Evolutionary conservation across 805 yeast species (phyloP), one percentile per base, ranked within the genome.

Genomic region (Clavispora carvajalis): DNA sequence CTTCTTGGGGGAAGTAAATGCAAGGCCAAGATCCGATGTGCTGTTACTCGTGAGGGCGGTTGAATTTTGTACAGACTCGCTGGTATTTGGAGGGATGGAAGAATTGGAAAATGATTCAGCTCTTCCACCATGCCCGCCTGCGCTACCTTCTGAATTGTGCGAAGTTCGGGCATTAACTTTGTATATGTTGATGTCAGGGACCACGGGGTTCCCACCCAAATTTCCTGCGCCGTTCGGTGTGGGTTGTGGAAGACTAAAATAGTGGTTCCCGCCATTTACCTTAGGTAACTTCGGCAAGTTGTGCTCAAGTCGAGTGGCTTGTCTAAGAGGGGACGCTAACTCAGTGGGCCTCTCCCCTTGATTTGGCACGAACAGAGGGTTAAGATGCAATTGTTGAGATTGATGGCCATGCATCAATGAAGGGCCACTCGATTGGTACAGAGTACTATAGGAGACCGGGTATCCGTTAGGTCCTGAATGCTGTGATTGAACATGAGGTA

Each of bases 1-100:
- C 45, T 68, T 68, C 50, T 68, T 68, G 12, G 74, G 74, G 40
- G 69, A 62, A 8, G 69, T 62, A 47, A 67, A 68, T 10, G 63
- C 67, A 34, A 67, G 54, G 12, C 57, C 65, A 18, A 65, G 49
- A 22, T 68, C 73, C 7, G 63, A 52, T 13, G 61, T 57, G 22
- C 53, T 58, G 23, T 59, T 53, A 5, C 63, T 58, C 21, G 62
- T 52, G 5, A 62, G 53, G 33, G 52, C 54, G 6, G 54, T 50
- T 9, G 54, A 42, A 30, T 35, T 43, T 18, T 50, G 54, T 28
- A 39, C 34, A 40, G 54, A 47, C 37, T 44, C 55, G 30, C 48
- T 49, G 29, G 50, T 39, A 35, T 40, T 49, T 17, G 41, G 46
- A 5, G 35, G 31, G 18, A 44, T 40, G 18, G 49, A 44, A 7